These are phyloP conservation scores for Cytospora mali DNA, from an alignment of 2,329 filamentous ascomycete species.

Conservation along the genomic window DNA sequence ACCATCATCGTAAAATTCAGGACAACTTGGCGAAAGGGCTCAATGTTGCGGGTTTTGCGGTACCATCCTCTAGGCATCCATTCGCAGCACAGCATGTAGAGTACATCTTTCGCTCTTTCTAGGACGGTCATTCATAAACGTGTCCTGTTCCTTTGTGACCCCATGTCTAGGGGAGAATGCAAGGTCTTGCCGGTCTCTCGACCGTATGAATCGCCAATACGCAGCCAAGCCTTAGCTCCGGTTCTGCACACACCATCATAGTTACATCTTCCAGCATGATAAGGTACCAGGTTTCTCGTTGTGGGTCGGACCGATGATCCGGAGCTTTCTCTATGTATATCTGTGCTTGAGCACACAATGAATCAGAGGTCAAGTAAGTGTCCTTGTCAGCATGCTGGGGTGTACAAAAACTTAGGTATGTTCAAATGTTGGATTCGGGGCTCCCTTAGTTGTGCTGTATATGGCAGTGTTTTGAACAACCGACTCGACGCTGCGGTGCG, in stretches of 20 bases:
- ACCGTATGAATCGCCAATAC: not conserved
- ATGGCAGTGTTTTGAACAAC: too few relatives aligned
- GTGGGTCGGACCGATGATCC: not conserved
- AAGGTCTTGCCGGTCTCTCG: not conserved
- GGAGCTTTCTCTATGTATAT: not conserved
- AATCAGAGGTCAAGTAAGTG: not conserved
- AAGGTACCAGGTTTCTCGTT: not conserved
- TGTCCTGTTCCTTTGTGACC: not conserved
- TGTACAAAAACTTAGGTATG: not conserved
- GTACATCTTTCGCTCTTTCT: not conserved
- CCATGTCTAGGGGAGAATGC: not conserved
- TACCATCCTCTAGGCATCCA: not conserved
- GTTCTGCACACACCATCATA: not conserved
- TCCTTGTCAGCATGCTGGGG: not conserved
- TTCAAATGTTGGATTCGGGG: too few relatives aligned
- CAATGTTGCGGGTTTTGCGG: too few relatives aligned
- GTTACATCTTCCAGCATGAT: not conserved
- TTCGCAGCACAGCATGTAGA: not conserved
- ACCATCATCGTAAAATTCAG: too few relatives aligned
- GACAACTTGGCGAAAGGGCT: too few relatives aligned
- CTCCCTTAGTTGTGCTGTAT: not conserved
- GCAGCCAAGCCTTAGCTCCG: not conserved
- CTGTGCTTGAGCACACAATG: not conserved
- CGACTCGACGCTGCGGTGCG: not conserved
- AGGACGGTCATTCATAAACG: constrained; percentile 4